Percentiles rank a stretch among this genome's conserved stretches.
Conservation (phyloP, 768 basidiomycete genomes). For the Grammothele lineata region DNA sequence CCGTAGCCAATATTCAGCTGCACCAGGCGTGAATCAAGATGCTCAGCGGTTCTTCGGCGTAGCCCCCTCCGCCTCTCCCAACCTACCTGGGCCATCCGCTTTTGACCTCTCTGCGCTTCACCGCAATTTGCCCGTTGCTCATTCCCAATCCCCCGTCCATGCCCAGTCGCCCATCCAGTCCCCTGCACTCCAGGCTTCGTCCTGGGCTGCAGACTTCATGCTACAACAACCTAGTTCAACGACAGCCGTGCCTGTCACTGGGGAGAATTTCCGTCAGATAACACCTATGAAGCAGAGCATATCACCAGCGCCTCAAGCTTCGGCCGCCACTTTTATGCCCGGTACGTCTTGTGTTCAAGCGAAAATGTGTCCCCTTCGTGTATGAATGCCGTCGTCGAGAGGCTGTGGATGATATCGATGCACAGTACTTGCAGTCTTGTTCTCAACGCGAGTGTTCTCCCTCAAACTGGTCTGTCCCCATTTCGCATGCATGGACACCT, state of each 20-base stretch:
- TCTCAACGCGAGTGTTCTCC: not conserved
- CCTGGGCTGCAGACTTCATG: slow-evolving; percentile 65
- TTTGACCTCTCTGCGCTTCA: slow-evolving; percentile 62
- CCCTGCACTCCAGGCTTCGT: slow-evolving; percentile 22
- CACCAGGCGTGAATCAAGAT: slow-evolving; percentile 52
- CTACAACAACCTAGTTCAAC: slow-evolving; percentile 29
- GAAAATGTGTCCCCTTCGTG: too few species aligned
- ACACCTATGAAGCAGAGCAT: slow-evolving; percentile 7
- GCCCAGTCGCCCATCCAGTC: slow-evolving; percentile 17
- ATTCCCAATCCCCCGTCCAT: slow-evolving; percentile 15
- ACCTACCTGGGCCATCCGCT: slow-evolving; percentile 32
- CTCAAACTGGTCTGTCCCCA: too few species aligned
- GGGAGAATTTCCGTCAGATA: slow-evolving; percentile 1
- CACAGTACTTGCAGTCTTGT: too few species aligned
- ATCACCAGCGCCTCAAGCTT: slow-evolving; percentile 1
- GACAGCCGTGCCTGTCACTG: not conserved
- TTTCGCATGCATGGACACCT: too few species aligned
- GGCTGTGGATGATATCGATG: too few species aligned
- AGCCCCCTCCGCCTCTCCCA: slow-evolving; percentile 22
- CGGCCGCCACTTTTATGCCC: slow-evolving; percentile 1
- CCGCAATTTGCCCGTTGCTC: slow-evolving; percentile 38
- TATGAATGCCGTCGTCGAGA: too few species aligned
- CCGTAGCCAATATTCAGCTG: slow-evolving; percentile 45
- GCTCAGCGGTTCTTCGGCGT: slow-evolving; percentile 65
- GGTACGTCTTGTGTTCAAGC: not conserved